phyloP scores from a whole-genome alignment of 768 basidiomycete species.

The Leucocoprinus leucothites region DNA sequence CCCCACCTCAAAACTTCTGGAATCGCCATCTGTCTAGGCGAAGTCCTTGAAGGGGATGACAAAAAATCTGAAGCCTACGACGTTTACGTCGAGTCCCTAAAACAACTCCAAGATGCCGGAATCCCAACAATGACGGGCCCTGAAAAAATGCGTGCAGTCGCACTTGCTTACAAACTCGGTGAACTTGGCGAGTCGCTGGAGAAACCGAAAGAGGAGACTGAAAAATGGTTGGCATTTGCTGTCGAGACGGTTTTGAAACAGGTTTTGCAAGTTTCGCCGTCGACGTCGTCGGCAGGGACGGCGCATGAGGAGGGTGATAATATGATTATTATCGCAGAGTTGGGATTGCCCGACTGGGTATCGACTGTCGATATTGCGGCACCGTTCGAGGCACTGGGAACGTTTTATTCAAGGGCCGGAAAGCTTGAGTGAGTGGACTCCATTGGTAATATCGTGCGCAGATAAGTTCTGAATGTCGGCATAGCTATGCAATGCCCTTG shows the following conservation, averaged over 20 bases:
- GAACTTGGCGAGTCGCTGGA: slow-evolving; percentile 34
- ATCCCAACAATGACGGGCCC: slow-evolving; percentile 14
- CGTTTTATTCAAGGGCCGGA: slow-evolving; percentile 54
- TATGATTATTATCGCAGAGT: slow-evolving; percentile 40
- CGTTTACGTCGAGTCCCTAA: slow-evolving; percentile 34
- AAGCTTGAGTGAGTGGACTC: slow-evolving; percentile 48
- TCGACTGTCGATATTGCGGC: slow-evolving; percentile 58
- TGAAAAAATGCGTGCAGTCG: slow-evolving; percentile 18
- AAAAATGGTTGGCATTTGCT: slow-evolving; percentile 38
- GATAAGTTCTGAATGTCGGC: slow-evolving; percentile 4
- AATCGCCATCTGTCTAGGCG: slow-evolving; percentile 58
- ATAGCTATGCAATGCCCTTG: slow-evolving; percentile 60
- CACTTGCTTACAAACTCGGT: slow-evolving; percentile 34
- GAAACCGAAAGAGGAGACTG: slow-evolving; percentile 35
- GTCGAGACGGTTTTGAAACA: slow-evolving; percentile 41
- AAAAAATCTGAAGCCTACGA: slow-evolving; percentile 35
- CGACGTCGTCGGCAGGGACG: background rate
- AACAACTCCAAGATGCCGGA: slow-evolving; percentile 26
- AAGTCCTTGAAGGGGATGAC: slow-evolving; percentile 45
- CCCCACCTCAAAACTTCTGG: slow-evolving; percentile 69
- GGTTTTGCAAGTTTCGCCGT: slow-evolving; percentile 22
- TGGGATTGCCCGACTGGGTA: slow-evolving; percentile 61
- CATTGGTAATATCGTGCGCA: background rate
- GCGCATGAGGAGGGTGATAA: slow-evolving; percentile 15
- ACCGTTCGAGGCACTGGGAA: slow-evolving; percentile 64